Conservation (phyloP, 2,329 filamentous ascomycete genomes). For the Harringtonia lauricola region DNA sequence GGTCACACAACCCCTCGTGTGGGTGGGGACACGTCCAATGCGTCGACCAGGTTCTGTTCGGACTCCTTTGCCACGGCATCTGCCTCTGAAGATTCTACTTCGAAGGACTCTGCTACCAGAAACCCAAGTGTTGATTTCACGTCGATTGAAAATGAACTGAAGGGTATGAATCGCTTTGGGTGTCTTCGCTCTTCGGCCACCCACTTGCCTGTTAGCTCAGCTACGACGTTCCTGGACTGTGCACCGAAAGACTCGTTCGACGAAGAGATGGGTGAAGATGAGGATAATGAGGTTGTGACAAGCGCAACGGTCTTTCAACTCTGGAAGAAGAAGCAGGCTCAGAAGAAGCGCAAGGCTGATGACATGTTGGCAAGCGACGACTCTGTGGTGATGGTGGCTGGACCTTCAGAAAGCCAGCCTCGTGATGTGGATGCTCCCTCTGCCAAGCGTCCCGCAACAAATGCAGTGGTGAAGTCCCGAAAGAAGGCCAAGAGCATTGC, state of each 20-base stretch:
- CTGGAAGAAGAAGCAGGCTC: not conserved
- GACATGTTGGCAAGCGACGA: constrained; percentile 13
- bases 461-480: not conserved
- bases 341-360: constrained; percentile 21
- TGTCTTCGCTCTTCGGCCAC: too few species aligned
- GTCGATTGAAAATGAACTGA: too few species aligned
- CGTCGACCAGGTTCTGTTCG: too few species aligned
- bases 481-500: not conserved
- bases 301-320: constrained; percentile 2
- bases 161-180: too few species aligned
- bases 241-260: not conserved
- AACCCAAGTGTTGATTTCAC: too few species aligned
- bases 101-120: too few species aligned
- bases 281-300: constrained; percentile 3
- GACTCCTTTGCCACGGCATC: too few species aligned
- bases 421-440: not conserved
- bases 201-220: not conserved
- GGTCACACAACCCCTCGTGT: too few species aligned
- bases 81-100: too few species aligned
- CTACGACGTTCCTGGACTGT: constrained; percentile 1
- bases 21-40: too few species aligned
- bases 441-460: constrained; percentile 9
- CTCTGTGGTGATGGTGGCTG: not conserved
- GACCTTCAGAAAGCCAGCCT: not conserved
- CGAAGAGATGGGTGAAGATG: not conserved